A percentile compares a stretch with the other conserved stretches of the same genome.
Conservation (phyloP, 2,329 filamentous ascomycete species). For the Trichoderma arundinaceum region DNA sequence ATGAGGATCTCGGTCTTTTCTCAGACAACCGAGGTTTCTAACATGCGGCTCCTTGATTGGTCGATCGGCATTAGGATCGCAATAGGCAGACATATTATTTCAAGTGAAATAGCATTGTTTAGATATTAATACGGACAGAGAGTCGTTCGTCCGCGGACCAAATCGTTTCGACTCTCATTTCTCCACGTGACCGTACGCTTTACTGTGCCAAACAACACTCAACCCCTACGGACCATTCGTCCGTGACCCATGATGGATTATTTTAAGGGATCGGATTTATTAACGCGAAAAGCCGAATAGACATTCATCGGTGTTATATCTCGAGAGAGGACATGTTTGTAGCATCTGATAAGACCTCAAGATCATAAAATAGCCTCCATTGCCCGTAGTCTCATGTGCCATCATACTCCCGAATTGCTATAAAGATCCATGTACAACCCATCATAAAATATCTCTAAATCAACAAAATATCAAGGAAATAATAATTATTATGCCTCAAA, state of each 20-base stretch:
- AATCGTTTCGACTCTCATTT: background rate
- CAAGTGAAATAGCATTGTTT: no score
- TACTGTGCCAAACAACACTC: background rate
- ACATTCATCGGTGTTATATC: background rate
- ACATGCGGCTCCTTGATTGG: background rate
- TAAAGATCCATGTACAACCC: no score
- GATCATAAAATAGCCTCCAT: background rate
- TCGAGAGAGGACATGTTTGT: background rate
- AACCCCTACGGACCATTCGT: conserved; percentile 21
- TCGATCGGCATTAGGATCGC: background rate
- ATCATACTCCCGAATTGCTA: background rate
- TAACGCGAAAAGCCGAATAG: background rate
- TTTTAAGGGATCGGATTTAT: background rate
- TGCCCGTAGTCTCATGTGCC: background rate
- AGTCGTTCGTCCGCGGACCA: conserved; percentile 22
- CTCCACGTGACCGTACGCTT: background rate
- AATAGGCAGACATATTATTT: background rate
- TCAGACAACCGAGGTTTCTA: background rate
- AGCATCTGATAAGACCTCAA: background rate
- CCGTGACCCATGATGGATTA: background rate
- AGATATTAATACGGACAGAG: background rate
- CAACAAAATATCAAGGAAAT: background rate
- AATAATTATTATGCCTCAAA: conserved; percentile 37
- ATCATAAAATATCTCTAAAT: background rate
- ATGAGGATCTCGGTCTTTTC: background rate